Conservation (phyloP, 164 flowering plant genomes). For the Vitis labrusca region DNA sequence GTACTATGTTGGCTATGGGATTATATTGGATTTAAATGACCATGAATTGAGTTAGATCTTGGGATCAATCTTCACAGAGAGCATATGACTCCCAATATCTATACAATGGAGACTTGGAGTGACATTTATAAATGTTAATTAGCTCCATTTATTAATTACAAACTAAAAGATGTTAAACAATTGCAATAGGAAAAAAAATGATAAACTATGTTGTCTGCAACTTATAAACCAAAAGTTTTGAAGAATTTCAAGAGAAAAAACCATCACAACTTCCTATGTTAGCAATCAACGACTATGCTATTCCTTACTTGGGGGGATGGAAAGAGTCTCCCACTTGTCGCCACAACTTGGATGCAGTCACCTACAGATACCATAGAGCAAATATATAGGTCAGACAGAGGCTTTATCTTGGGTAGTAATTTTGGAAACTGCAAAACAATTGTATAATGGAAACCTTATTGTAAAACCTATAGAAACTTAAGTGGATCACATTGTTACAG, state of each 20-base stretch:
- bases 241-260: background rate
- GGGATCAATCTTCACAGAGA: background rate
- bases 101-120: too few relatives aligned
- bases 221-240: background rate
- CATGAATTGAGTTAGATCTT: background rate
- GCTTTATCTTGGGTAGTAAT: too few relatives aligned
- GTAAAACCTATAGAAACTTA: too few relatives aligned
- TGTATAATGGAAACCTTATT: too few relatives aligned
- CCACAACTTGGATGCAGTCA: slow-evolving; percentile 56
- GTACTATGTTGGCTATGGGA: background rate
- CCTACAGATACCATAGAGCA: slow-evolving; percentile 29
- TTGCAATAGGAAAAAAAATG: too few relatives aligned
- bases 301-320: slow-evolving; percentile 64
- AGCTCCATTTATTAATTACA: too few relatives aligned
- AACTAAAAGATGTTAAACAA: too few relatives aligned
- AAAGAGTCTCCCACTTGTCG: slow-evolving; percentile 69
- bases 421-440: too few relatives aligned
- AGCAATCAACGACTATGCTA: background rate
- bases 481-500: too few relatives aligned
- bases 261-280: background rate
- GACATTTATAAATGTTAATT: too few relatives aligned
- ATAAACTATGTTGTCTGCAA: too few relatives aligned
- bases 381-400: background rate
- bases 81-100: background rate
- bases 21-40: background rate